Base-by-base conservation (phyloP, 768 basidiomycete species). In the Hygrocybe punicea region DNA sequence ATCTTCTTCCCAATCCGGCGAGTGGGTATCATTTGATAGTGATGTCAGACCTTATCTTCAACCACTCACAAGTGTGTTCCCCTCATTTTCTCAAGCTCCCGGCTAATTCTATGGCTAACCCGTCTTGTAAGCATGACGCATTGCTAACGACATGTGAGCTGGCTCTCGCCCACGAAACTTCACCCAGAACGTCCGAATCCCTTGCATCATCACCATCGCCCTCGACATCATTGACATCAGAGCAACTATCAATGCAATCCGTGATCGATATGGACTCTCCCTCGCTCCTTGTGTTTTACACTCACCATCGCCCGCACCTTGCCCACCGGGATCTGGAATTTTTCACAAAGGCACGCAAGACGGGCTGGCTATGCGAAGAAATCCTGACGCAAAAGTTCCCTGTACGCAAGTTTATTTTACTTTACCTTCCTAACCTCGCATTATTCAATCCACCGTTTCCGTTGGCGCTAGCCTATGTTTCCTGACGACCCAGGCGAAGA, bases 41-140 rank as follows among this genome's bases (percentile, higher is more conserved):
- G 58, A 77, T 98, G 55, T 95, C 93, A 1, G 95, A 98, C 72
- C 83, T 98, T 34, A 83, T 98, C 34, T 97, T 96, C 72, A 97
- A 95, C 63, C 94, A 96, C 63, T 93, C 93, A 1, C 92, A 95
- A 76, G 92, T 88, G 3, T 29, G n/a, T 14, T 1, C 42, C 37
- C 19, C 25, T 21, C 24, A 42, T 51, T 16, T 8, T 13, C 48
- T 52, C 47, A 61, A 17, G 7, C 25, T 44, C 21, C 11, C 7
- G 19, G 14, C 14, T n/a, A 16, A 19, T 25, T 48, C 19, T 51
- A 24, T 13, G 9, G 16, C 42, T 24, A 37, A 24, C 54, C 29
- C 4, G 29, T 4, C n/a, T 29, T 29, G 4, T 8, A 29, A 96
- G 87, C 94, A 98, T 66, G 84, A 86, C 29, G 89, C 91, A 0